phyloP scores from a whole-genome alignment of 2,329 filamentous ascomycete genomes.

The Fusarium cicatricum region DNA sequence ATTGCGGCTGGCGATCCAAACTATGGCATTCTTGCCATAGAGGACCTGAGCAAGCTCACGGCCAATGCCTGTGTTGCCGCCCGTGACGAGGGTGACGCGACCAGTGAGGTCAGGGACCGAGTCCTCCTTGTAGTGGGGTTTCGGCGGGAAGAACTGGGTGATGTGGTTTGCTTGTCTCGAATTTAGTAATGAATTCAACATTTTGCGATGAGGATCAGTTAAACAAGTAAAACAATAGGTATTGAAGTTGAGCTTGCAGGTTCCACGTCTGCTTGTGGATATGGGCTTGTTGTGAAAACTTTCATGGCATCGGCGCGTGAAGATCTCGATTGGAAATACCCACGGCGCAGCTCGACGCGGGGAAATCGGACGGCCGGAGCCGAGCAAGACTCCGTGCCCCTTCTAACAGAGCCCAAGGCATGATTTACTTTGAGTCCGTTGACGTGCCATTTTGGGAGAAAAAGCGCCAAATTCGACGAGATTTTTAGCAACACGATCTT shows the following conservation, averaged over 20 bases:
- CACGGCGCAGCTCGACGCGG: slow-evolving; percentile 18
- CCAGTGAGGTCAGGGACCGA: slow-evolving; percentile 67
- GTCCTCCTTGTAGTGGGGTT: slow-evolving; percentile 49
- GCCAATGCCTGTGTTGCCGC: slow-evolving; percentile 55
- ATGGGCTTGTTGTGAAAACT: background rate
- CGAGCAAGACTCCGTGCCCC: background rate
- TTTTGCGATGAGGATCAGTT: background rate
- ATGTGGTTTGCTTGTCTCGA: slow-evolving; percentile 28
- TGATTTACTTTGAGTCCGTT: no score
- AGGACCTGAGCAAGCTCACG: slow-evolving; percentile 61
- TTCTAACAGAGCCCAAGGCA: no score
- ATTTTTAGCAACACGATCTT: background rate
- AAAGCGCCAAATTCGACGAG: background rate
- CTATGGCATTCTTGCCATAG: slow-evolving; percentile 60
- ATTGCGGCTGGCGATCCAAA: slow-evolving; percentile 63
- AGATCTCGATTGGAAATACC: slow-evolving; percentile 4
- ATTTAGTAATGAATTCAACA: slow-evolving; percentile 14
- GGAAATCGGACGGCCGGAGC: slow-evolving; percentile 14
- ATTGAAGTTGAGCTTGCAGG: background rate
- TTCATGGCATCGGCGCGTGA: background rate
- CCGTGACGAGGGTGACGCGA: slow-evolving; percentile 65
- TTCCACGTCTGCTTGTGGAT: background rate
- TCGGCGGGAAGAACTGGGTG: slow-evolving; percentile 36
- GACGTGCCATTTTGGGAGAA: background rate
- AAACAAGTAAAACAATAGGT: background rate